Evolutionary conservation across 805 yeast genomes (phyloP).

Genomic region (Sugiyamaella valdiviana): DNA sequence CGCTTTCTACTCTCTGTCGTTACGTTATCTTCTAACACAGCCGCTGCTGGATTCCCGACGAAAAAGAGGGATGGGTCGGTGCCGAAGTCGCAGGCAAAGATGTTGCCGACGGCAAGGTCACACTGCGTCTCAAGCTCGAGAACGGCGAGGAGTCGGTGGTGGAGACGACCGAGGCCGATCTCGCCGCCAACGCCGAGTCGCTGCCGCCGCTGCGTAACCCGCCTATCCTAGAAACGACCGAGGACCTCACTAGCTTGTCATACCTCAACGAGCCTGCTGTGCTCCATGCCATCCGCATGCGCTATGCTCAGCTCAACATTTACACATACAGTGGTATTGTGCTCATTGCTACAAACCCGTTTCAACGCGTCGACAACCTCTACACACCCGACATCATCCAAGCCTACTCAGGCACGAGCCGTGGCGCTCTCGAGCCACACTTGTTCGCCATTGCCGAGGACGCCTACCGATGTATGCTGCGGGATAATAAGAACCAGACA

Average conservation of each 20-base stretch:
- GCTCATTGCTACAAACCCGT: constrained; percentile 92
- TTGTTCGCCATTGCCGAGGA: constrained; percentile 96
- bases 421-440: constrained; percentile 97
- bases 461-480: constrained; percentile 90
- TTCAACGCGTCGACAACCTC: constrained; percentile 83
- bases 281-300: constrained; percentile 80
- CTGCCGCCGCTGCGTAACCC: constrained; percentile 86
- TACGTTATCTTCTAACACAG: constrained; percentile 23
- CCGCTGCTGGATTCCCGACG: constrained; percentile 75
- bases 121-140: constrained; percentile 49
- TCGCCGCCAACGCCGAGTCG: constrained; percentile 44
- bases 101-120: constrained; percentile 40
- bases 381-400: constrained; percentile 91
- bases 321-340: constrained; percentile 97
- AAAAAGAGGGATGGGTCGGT: constrained; percentile 66
- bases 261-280: constrained; percentile 96
- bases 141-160: constrained; percentile 32
- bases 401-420: constrained; percentile 84
- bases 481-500: constrained; percentile 81
- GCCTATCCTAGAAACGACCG: constrained; percentile 85
- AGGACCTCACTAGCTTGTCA: constrained; percentile 86
- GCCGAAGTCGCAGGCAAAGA: constrained; percentile 49
- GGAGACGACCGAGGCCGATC: constrained; percentile 23
- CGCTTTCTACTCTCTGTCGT: no score
- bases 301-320: constrained; percentile 84